Percentiles rank a stretch among this genome's conserved stretches.
Evolutionary conservation across 1,284 basidiomycete genomes (phyloP).

Genomic region (Anthracocystis walkeri): DNA sequence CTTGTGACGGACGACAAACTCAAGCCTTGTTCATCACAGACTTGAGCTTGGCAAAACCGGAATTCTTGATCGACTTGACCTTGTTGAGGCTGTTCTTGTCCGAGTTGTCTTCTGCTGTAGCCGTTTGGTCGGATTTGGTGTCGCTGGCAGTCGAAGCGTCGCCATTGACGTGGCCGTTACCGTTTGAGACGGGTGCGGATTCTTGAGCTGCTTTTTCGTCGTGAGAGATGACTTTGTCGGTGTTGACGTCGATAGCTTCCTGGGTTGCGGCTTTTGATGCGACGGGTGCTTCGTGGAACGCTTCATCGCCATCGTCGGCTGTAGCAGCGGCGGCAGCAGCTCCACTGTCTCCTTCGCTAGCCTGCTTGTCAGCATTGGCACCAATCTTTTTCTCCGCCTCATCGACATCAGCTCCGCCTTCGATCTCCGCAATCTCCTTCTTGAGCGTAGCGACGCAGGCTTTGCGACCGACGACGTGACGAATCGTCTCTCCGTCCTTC

Average conservation of each 20-base stretch:
- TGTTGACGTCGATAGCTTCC: conserved; percentile 41
- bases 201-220: conserved; percentile 42
- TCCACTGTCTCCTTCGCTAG: conserved; percentile 18
- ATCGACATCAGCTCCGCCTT: conserved; percentile 27
- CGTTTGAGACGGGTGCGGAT: conserved; percentile 9
- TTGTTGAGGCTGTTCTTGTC: conserved; percentile 32
- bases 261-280: conserved; percentile 28
- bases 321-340: conserved; percentile 25
- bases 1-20: neutral
- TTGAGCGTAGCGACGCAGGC: conserved; percentile 51
- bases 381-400: conserved; percentile 38
- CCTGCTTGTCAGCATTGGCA: conserved; percentile 24
- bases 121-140: neutral
- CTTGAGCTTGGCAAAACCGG: conserved; percentile 49
- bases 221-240: conserved; percentile 47
- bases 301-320: conserved; percentile 22
- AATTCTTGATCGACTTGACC: conserved; percentile 37
- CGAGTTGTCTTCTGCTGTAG: conserved; percentile 20
- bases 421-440: conserved; percentile 62
- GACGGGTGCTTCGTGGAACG: conserved; percentile 50
- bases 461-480: conserved; percentile 61
- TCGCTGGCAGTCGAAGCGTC: neutral
- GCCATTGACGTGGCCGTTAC: conserved; percentile 16
- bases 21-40: conserved; percentile 38
- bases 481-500: conserved; percentile 56